Conservation (phyloP, 352 stramenopile species). For the Phytophthora uliginosa region DNA sequence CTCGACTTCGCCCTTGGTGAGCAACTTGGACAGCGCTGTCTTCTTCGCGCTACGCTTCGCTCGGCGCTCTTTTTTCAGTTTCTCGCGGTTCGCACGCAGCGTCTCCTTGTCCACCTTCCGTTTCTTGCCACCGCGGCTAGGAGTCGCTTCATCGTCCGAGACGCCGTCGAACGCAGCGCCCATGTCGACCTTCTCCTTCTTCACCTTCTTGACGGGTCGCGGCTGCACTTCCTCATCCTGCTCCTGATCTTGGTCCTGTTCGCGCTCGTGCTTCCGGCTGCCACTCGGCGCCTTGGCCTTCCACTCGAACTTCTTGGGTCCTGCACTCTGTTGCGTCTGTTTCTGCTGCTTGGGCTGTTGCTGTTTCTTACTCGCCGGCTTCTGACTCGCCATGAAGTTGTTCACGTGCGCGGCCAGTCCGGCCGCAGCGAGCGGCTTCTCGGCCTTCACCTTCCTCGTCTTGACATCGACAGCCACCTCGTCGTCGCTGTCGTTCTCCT, state of each 20-base stretch:
- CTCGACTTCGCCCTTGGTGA: constrained; percentile 55
- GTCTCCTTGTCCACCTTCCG: constrained; percentile 61
- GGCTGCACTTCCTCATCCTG: constrained; percentile 6
- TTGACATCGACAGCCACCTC: constrained; percentile 33
- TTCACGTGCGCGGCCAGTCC: constrained; percentile 51
- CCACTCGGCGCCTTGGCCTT: constrained; percentile 33
- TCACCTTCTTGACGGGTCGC: constrained; percentile 39
- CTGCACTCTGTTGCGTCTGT: constrained; percentile 10
- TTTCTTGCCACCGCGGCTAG: constrained; percentile 30
- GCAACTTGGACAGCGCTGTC: constrained; percentile 59
- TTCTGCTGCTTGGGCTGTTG: constrained; percentile 6
- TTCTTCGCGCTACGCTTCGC: constrained; percentile 74
- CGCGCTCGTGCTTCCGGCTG: constrained; percentile 7
- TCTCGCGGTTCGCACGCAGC: constrained; percentile 68
- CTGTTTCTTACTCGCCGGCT: constrained; percentile 1
- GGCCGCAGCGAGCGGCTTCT: constrained; percentile 18
- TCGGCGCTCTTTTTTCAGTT: constrained; percentile 59
- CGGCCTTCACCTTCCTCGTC: constrained; percentile 11
- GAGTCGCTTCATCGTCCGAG: constrained; percentile 51
- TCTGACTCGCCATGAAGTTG: constrained; percentile 46
- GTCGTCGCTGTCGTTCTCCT: constrained; percentile 32
- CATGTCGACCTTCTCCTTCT: constrained; percentile 78
- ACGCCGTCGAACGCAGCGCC: constrained; percentile 76
- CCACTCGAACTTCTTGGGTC: constrained; percentile 42
- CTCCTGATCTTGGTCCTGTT: constrained; percentile 12